Evolutionary conservation across 2,329 filamentous ascomycete genomes (phyloP), one percentile per base, ranked within the genome.

Genomic region (Xylaria sp.): DNA sequence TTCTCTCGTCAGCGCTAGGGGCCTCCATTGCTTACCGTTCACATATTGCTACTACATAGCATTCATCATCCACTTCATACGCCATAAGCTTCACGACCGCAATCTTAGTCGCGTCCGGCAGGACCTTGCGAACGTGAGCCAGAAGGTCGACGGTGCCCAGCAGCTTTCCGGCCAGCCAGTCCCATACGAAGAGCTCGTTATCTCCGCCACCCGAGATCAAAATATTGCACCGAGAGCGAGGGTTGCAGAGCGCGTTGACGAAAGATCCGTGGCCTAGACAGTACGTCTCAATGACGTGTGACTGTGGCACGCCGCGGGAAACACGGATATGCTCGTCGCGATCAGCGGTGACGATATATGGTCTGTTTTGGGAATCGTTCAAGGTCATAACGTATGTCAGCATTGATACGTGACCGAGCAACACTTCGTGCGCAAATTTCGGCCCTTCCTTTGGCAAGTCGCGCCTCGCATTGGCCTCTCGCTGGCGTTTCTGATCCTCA

Each of bases 321-420:
- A 97, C 83, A 37, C 95, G 90, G 71, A 99, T 94, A 76, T 99
- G 95, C 62, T 87, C 81, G 72, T 86, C 84, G 11, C 85, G 79
- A 65, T 87, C 82, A 5, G 78, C 80, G 0, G 85, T 86, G 67
- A 87, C 66, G 71, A 87, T 84, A 67, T 85, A 86, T 15, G 75
- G 75, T 27, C 75, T 74, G 23, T 68, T 75, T 62, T 68, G 78
- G 64, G 67, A 81, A 73, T 71, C 61, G 4, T 21, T 79, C 5
- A 81, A 83, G 41, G 87, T 80, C 2, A 81, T 76, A 53, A 97
- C 75, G 71, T 92, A 89, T 1, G 93, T 97, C 51, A 99, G 85
- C 86, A 98, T 91, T 0, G 94, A 97, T 13, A 99, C 95, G 77
- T 99, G 95, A 11, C 95, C 95, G 0, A 99, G 86, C 7, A 97